Evolutionary conservation across 2,329 filamentous ascomycete species (phyloP).

Genomic region (Fusarium palustre): DNA sequence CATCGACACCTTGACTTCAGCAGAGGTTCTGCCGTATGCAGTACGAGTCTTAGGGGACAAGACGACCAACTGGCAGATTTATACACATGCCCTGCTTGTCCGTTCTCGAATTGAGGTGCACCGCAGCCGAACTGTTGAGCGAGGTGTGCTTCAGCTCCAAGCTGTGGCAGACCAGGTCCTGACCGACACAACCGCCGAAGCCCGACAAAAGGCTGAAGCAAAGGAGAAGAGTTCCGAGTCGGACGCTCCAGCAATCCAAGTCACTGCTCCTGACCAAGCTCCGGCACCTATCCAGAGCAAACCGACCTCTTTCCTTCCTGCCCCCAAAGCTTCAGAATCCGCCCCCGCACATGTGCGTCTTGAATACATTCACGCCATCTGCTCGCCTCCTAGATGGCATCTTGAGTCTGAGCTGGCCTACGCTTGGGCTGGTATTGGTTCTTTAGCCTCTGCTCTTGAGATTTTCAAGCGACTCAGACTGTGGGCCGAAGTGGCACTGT

Average conservation of each 20-base stretch:
- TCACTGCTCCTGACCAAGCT: conserved; percentile 55
- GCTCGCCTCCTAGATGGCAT: conserved; percentile 90
- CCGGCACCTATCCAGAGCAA: conserved; percentile 50
- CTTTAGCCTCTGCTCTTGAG: conserved; percentile 88
- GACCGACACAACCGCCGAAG: conserved; percentile 74
- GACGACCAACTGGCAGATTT: conserved; percentile 96
- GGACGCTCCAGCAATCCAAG: conserved; percentile 59
- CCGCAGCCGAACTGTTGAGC: conserved; percentile 85
- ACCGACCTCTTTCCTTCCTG: conserved; percentile 84
- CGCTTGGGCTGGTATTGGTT: conserved; percentile 91
- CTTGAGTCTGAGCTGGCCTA: conserved; percentile 92
- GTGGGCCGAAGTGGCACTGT: conserved; percentile 95
- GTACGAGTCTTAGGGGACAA: conserved; percentile 88
- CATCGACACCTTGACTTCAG: conserved; percentile 85
- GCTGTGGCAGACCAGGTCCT: conserved; percentile 96
- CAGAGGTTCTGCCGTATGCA: conserved; percentile 93
- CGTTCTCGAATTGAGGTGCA: conserved; percentile 91
- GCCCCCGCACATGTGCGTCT: conserved; percentile 82
- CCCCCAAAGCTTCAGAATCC: conserved; percentile 78
- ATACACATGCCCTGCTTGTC: conserved; percentile 91
- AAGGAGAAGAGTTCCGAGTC: conserved; percentile 45
- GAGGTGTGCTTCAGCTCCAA: conserved; percentile 91
- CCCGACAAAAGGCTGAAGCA: conserved; percentile 45
- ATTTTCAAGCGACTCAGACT: conserved; percentile 94
- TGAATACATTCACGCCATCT: conserved; percentile 84